Conservation (phyloP, 1,139 yeast species). For the Magnusiomyces sp. region DNA sequence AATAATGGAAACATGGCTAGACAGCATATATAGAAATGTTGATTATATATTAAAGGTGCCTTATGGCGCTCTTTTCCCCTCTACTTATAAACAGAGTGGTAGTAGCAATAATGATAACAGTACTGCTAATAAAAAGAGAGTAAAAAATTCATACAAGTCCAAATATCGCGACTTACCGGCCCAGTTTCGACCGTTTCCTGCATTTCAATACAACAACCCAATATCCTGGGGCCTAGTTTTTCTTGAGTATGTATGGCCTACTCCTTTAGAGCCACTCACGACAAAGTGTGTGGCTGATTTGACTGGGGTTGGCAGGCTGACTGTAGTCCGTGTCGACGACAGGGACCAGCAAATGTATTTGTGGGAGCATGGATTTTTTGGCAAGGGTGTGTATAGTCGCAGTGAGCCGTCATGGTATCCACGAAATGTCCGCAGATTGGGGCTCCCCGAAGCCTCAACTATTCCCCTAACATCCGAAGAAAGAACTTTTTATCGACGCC, state of each 20-base stretch:
- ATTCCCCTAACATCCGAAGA: slow-evolving; percentile 53
- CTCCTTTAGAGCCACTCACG: slow-evolving; percentile 29
- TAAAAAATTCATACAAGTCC: slow-evolving; percentile 12
- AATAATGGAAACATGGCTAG: not conserved
- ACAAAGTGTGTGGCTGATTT: not conserved
- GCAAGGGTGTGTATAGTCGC: slow-evolving; percentile 82
- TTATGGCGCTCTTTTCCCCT: too few relatives aligned
- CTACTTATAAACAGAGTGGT: too few relatives aligned
- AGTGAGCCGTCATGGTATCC: slow-evolving; percentile 87
- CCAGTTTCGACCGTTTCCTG: slow-evolving; percentile 33
- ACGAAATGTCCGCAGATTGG: slow-evolving; percentile 51
- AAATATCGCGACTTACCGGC: slow-evolving; percentile 42
- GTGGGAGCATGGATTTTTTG: slow-evolving; percentile 89
- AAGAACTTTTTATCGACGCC: slow-evolving; percentile 63
- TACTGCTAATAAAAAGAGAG: not conserved
- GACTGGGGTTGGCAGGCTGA: slow-evolving; percentile 24
- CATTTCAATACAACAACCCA: slow-evolving; percentile 32
- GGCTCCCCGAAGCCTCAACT: slow-evolving; percentile 32
- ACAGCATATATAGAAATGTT: not conserved
- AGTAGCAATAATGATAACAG: not conserved
- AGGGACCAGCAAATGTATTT: slow-evolving; percentile 45
- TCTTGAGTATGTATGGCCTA: slow-evolving; percentile 27
- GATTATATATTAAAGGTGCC: too few relatives aligned
- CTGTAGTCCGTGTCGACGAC: slow-evolving; percentile 37
- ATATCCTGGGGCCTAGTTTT: not conserved